Evolutionary conservation across 2,329 filamentous ascomycete species (phyloP).

Genomic region (Periconia digitata): DNA sequence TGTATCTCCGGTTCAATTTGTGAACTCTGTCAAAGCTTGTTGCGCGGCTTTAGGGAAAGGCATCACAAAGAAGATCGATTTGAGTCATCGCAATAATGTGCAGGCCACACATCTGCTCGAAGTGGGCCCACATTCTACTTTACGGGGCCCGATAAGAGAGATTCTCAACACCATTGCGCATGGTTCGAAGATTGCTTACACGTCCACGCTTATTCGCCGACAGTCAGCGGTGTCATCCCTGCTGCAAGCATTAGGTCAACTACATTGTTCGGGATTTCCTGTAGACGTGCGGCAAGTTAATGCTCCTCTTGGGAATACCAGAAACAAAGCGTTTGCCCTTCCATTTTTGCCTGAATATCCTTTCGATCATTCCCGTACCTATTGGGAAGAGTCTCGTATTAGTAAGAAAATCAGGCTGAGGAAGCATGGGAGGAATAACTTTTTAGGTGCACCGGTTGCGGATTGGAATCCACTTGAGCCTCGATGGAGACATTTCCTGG

Average conservation of each 20-base stretch:
- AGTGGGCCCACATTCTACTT: constrained; percentile 11
- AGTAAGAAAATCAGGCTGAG: constrained; percentile 7
- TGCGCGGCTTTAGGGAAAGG: neutral
- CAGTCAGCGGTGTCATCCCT: constrained; percentile 13
- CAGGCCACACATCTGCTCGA: constrained; percentile 13
- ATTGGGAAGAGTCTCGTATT: constrained; percentile 5
- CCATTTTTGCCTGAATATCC: constrained; percentile 12
- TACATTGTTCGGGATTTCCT: constrained; percentile 10
- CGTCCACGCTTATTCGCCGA: constrained; percentile 13
- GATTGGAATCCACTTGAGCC: constrained; percentile 28
- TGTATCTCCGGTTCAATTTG: constrained; percentile 1
- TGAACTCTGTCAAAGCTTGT: constrained; percentile 18
- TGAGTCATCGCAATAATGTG: constrained; percentile 16
- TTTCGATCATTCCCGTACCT: neutral
- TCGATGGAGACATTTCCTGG: constrained; percentile 10
- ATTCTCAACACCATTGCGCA: neutral
- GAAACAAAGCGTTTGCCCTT: constrained; percentile 14
- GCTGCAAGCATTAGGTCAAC: constrained; percentile 14
- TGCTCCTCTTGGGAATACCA: constrained; percentile 8
- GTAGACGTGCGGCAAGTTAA: constrained; percentile 2
- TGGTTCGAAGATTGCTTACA: constrained; percentile 12
- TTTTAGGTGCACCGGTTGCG: constrained; percentile 12
- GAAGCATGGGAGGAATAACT: constrained; percentile 8
- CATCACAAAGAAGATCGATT: neutral
- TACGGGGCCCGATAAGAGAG: constrained; percentile 2